Evolutionary conservation across 2,329 filamentous ascomycete species (phyloP), one percentile per base, ranked within the genome.

Genomic region (Aspergillus hiratsukae): DNA sequence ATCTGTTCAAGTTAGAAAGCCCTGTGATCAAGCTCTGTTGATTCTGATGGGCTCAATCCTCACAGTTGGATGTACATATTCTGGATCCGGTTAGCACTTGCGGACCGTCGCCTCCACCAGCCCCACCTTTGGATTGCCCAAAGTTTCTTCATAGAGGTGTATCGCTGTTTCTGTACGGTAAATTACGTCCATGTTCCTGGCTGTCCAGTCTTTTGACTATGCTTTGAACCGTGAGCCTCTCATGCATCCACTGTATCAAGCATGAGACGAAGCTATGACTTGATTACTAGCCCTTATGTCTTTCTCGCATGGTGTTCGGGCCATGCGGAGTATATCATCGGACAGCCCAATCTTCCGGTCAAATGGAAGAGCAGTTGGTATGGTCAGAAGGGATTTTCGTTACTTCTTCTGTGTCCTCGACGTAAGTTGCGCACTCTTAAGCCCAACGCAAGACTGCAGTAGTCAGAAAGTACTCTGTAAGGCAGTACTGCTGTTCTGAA

Each of bases 71-170:
- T 51, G 53, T 56, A 57, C 60, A 62, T 58, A 60, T 60, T 55
- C 60, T 60, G 54, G 48, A 60, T 62, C 48, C 28, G 58, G 60
- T 62, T 62, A 58, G 56, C 49, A 48, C 48, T 35, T 43, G 46
- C 58, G 52, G 59, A 46, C 55, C 55, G 57, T 35, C 48, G 25
- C 2, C n/a, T 21, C 41, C 41, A 45, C 51, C 54, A 59, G 45
- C 53, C 50, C 48, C 41, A 55, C 25, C 41, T 45, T 25, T 8
- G 41, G 6, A 52, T 28, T 50, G 54, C 40, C 54, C 54, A 40
- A 53, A 17, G 31, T 35, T 49, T 53, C 50, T 58, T 56, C 45
- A 27, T 54, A 5, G 4, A 35, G 45, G 27, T 43, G n/a, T n/a
- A 51, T 28, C 23, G 19, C 11, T 31, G 35, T 51, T 48, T 11